A percentile compares a stretch with the other conserved stretches of the same genome.
Conservation (phyloP, 345 rosid species). For the Lumnitzera littorea region DNA sequence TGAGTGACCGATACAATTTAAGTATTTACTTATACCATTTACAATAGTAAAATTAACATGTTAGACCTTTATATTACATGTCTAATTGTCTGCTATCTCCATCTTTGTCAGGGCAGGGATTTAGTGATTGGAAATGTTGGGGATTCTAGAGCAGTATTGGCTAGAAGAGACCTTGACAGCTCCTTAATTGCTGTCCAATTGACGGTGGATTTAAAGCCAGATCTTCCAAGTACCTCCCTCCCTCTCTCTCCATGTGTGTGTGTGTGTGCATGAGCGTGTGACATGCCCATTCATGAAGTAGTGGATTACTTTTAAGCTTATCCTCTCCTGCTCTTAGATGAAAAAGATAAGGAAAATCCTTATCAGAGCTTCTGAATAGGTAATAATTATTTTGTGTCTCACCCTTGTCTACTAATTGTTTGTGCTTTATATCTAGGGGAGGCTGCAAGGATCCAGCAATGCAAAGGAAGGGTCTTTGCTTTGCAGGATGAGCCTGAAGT, state of each 20-base stretch:
- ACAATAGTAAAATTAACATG: too few species aligned
- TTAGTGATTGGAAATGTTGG: conserved; percentile 81
- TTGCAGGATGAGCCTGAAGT: conserved; percentile 98
- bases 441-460: conserved; percentile 88
- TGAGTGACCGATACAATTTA: too few species aligned
- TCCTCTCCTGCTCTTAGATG: too few species aligned
- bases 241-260: conserved; percentile 1
- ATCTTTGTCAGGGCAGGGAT: conserved; percentile 59
- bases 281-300: too few species aligned
- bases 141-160: conserved; percentile 93
- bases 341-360: too few species aligned
- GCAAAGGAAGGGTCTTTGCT: conserved; percentile 95
- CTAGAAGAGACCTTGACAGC: conserved; percentile 55
- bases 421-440: conserved; percentile 41
- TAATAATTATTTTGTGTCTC: neutral
- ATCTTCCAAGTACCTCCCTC: conserved; percentile 67
- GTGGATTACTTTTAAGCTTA: neutral
- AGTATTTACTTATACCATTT: too few species aligned
- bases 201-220: conserved; percentile 95
- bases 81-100: neutral
- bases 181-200: conserved; percentile 64
- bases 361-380: too few species aligned
- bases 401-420: neutral
- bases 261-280: too few species aligned
- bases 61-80: too few species aligned